A percentile compares a stretch with the other conserved stretches of the same genome.
These are phyloP conservation scores for Trametes meyenii DNA, from an alignment of 768 basidiomycete genomes.

Conservation along the genomic window DNA sequence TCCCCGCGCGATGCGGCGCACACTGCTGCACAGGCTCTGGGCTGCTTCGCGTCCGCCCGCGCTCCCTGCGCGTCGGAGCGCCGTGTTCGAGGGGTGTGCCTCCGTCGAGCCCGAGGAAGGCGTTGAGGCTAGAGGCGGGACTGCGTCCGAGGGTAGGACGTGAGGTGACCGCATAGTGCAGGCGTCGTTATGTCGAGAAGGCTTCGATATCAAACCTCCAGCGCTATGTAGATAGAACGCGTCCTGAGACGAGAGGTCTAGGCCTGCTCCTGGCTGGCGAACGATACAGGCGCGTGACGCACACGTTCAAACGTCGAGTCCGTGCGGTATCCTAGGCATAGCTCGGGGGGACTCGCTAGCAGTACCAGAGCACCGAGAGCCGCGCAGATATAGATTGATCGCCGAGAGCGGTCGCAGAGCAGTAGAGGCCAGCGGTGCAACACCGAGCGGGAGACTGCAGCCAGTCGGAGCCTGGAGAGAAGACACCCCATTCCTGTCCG, in stretches of 20 bases:
- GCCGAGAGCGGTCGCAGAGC: not conserved
- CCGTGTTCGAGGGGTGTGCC: not conserved
- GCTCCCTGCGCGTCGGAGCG: conserved; percentile 12
- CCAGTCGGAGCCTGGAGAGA: conserved; percentile 15
- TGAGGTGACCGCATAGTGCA: not conserved
- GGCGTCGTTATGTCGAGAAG: conserved; percentile 4
- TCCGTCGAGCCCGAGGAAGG: not conserved
- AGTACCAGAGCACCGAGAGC: not conserved
- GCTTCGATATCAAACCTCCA: not conserved
- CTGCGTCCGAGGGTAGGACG: not conserved
- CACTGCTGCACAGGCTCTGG: not conserved
- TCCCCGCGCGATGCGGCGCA: not conserved
- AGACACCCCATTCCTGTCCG: conserved; percentile 17
- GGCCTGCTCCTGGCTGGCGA: not conserved
- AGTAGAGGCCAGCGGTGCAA: not conserved
- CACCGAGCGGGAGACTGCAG: not conserved
- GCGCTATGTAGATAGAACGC: not conserved
- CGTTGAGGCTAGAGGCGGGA: not conserved
- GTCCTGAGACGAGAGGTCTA: not conserved
- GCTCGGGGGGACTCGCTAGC: conserved; percentile 5
- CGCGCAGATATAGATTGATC: conserved; percentile 11
- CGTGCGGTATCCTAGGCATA: conserved; percentile 10
- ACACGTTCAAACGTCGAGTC: not conserved
- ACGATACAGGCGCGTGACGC: not conserved
- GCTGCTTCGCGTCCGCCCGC: not conserved